A percentile compares a stretch with the other conserved stretches of the same genome.
Conservation (phyloP, 148 eudicot genomes). For the Rhododendron kiyosumense region DNA sequence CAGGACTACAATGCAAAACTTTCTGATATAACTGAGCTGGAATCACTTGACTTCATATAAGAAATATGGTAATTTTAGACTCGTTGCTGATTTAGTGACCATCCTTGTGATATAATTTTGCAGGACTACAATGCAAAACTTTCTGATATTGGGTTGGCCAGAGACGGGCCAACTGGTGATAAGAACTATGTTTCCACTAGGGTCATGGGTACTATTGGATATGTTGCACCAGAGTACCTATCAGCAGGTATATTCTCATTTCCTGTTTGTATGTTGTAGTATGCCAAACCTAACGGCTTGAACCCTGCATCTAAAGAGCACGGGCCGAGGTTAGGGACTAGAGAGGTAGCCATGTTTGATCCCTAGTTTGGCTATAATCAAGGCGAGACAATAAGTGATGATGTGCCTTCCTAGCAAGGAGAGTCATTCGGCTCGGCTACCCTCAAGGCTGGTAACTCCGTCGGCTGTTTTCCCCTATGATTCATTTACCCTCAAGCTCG, state of each 20-base stretch:
- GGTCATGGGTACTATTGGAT: slow-evolving; percentile 59
- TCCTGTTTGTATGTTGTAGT: background rate
- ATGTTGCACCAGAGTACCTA: slow-evolving; percentile 66
- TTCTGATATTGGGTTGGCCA: slow-evolving; percentile 68
- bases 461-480: too few relatives aligned
- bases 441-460: too few relatives aligned
- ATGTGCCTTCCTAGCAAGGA: too few relatives aligned
- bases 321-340: too few relatives aligned
- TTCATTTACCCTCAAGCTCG: too few relatives aligned
- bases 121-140: slow-evolving; percentile 60
- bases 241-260: slow-evolving; percentile 37
- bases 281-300: too few relatives aligned
- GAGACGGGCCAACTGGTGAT: slow-evolving; percentile 65
- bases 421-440: too few relatives aligned
- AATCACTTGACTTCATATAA: background rate
- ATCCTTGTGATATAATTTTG: background rate
- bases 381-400: too few relatives aligned
- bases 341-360: too few relatives aligned
- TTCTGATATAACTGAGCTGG: background rate
- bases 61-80: background rate
- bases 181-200: slow-evolving; percentile 62
- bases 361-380: too few relatives aligned
- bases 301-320: too few relatives aligned
- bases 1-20: slow-evolving; percentile 57
- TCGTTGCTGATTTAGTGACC: background rate